phyloP scores from a whole-genome alignment of 169 alveolate species.

The Eimeria sp. region DNA sequence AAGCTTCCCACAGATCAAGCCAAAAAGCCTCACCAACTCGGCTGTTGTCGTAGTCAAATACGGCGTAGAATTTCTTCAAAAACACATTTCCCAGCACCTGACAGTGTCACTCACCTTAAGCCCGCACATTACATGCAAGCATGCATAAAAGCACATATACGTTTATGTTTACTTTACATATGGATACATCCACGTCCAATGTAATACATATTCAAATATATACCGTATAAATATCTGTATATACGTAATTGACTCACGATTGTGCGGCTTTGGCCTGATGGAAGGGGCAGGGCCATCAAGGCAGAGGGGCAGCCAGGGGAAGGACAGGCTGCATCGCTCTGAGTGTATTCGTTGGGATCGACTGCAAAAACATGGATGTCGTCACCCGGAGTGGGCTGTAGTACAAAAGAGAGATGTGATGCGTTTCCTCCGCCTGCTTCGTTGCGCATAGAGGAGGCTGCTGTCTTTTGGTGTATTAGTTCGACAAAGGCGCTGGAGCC shows the following conservation, averaged over 20 bases:
- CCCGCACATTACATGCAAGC: background rate
- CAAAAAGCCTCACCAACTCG: slow-evolving; percentile 39
- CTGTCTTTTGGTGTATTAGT: background rate
- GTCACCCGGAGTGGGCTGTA: slow-evolving; percentile 23
- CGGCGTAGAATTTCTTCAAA: slow-evolving; percentile 10
- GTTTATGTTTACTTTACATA: background rate
- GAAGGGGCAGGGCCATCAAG: slow-evolving; percentile 51
- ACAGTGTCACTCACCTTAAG: background rate
- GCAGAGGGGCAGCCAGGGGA: slow-evolving; percentile 19
- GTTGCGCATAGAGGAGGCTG: slow-evolving; percentile 2
- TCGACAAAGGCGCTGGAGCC: slow-evolving; percentile 21
- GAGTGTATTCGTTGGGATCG: slow-evolving; percentile 15
- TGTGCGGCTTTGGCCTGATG: slow-evolving; percentile 60
- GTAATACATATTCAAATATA: too few species aligned
- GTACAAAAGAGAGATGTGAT: slow-evolving; percentile 25
- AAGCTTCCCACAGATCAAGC: too few species aligned
- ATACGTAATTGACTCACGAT: slow-evolving; percentile 9
- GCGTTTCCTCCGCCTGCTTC: background rate
- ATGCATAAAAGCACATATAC: background rate
- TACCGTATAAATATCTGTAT: background rate
- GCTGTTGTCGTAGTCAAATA: slow-evolving; percentile 16
- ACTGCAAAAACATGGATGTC: background rate
- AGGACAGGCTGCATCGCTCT: background rate
- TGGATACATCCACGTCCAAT: background rate
- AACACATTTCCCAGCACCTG: slow-evolving; percentile 60